A percentile compares a stretch with the other conserved stretches of the same genome.
phyloP scores from a whole-genome alignment of 2,329 filamentous ascomycete species.

The Basipetospora chlamydospora region DNA sequence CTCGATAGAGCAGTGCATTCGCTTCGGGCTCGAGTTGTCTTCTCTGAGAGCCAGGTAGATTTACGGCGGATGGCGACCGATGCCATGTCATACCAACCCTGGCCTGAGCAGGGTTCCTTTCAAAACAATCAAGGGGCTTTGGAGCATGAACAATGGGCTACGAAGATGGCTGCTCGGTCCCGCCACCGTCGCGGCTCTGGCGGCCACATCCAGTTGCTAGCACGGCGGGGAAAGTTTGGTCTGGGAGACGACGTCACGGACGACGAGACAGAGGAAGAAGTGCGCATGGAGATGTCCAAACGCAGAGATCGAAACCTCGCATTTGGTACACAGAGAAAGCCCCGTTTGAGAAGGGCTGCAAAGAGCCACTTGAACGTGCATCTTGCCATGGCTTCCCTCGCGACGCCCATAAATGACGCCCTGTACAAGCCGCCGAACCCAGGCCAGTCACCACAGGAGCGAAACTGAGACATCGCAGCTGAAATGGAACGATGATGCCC shows the following conservation, averaged over 20 bases:
- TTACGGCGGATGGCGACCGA: conserved; percentile 28
- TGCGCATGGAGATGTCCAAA: neutral
- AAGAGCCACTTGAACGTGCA: conserved; percentile 2
- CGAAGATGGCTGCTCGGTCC: neutral
- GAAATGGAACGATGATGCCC: too few relatives aligned
- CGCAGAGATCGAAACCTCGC: neutral
- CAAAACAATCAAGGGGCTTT: neutral
- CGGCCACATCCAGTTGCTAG: conserved; percentile 2
- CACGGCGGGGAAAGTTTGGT: neutral
- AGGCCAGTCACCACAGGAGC: too few relatives aligned
- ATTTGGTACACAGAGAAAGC: neutral
- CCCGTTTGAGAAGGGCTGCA: neutral
- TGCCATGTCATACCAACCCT: neutral
- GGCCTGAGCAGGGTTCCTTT: neutral
- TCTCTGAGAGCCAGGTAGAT: conserved; percentile 50
- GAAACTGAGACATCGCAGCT: too few relatives aligned
- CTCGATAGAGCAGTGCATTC: conserved; percentile 61
- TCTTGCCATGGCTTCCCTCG: too few relatives aligned
- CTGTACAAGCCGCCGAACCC: too few relatives aligned
- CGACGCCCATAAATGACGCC: too few relatives aligned
- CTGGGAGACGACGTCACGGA: neutral
- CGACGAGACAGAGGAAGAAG: neutral
- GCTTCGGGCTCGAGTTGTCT: conserved; percentile 48
- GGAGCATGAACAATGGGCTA: neutral
- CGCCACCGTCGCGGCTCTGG: conserved; percentile 1